Evolutionary conservation across 371 early-diverging fungal genomes (phyloP), one percentile per base, ranked within the genome.

Genomic region (Rhizopus sp.): DNA sequence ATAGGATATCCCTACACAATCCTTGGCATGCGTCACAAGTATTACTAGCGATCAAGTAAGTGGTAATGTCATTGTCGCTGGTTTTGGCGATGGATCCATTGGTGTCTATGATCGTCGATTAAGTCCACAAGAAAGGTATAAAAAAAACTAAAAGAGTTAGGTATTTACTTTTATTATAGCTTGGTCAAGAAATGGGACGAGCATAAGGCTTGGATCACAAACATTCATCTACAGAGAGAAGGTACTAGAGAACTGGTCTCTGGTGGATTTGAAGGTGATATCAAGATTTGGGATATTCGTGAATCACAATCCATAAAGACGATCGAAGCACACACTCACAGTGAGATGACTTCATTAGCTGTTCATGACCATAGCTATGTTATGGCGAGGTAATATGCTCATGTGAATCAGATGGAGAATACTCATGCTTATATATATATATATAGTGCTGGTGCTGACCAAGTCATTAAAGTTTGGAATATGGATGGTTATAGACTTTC

Each of bases 241-340:
- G 84, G 80, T 8, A 70, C 68, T 49, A 78, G 81, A n/a, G 85
- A 86, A 55, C 66, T 86, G 32, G 75, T 86, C 17, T 80, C 83
- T 5, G 88, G 83, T 40, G 74, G 77, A 7, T 73, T 71, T 57
- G 77, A 77, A 51, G 95, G 95, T 12, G 85, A 87, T 33, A 82
- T 94, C 44, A 86, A 87, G 66, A 63, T 91, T n/a, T 92, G 93
- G 93, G 95, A 94, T 78, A 73, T 92, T 40, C 85, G 95, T 32
- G 73, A 76, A 48, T 52, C 69, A 16, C 66, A 78, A 29, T 71
- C 85, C 0, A 32, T 86, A 5, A 66, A 64, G 16, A 83, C 83
- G 0, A 80, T 86, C 51, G 60, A 76, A 55, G 74, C 72, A n/a
- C 68, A 81, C 60, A 65, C 73, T 12, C 73, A 70, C 35, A 66